These are phyloP conservation scores for Corniculantispora saksenae DNA, from an alignment of 2,329 filamentous ascomycete species.

Conservation along the genomic window DNA sequence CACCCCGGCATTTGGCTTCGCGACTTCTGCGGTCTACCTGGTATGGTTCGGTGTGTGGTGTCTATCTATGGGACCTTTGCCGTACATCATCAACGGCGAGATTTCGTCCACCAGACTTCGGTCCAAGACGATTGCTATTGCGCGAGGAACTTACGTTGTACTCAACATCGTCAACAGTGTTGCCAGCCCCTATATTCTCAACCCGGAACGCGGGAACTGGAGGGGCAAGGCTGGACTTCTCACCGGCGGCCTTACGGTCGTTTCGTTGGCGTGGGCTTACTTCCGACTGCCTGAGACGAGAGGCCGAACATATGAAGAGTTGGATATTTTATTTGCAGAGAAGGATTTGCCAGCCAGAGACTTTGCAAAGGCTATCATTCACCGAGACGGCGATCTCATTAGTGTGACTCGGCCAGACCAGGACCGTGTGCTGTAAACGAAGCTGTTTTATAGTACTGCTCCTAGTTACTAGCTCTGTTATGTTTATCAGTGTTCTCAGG, in stretches of 20 bases:
- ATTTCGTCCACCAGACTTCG: conserved; percentile 38
- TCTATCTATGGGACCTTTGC: conserved; percentile 39
- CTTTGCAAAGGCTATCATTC: background rate
- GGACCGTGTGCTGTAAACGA: background rate
- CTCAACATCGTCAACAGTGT: conserved; percentile 24
- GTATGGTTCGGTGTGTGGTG: conserved; percentile 41
- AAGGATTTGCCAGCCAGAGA: conserved; percentile 28
- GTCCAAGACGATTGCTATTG: conserved; percentile 38
- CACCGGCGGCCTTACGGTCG: conserved; percentile 20
- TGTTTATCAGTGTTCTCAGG: too few relatives aligned
- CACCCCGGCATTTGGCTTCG: conserved; percentile 30
- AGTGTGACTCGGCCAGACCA: background rate
- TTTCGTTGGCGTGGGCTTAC: conserved; percentile 27
- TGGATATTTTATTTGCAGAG: conserved; percentile 31
- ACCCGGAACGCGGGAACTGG: conserved; percentile 33
- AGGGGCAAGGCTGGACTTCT: conserved; percentile 30
- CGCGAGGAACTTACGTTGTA: conserved; percentile 25
- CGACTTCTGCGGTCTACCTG: conserved; percentile 37
- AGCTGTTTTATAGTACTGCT: background rate
- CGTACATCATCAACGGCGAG: conserved; percentile 40
- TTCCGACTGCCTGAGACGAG: conserved; percentile 30
- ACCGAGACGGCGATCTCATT: background rate
- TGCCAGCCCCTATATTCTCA: conserved; percentile 23
- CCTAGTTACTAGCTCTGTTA: background rate
- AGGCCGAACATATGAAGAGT: conserved; percentile 29